Base-by-base conservation (phyloP, 805 yeast genomes). In the Candida mattraensis region DNA sequence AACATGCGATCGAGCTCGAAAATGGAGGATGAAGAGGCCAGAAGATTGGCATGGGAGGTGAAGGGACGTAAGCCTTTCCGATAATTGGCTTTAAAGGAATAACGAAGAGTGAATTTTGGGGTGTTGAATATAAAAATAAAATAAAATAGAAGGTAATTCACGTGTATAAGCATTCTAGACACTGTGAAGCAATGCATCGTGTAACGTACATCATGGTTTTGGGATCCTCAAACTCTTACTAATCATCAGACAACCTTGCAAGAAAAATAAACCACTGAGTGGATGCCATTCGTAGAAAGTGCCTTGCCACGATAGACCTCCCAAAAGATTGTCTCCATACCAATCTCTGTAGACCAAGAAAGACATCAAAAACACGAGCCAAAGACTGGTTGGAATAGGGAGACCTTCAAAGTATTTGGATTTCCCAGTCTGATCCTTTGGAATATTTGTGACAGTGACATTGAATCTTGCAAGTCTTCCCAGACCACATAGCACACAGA, bases 381-480 rank as follows among this genome's bases (percentile, higher is more conserved):
- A 66, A 48, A 93, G 69, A 24, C 94, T 81, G 2, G 95, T 79
- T 37, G 99, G 99, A 48, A 93, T 88, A 8, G 99, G 99, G 35
- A 93, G 75, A 3, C 99, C 99, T 67, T 93, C 99, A 61, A 93
- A 93, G 65, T 80, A 91, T 57, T 84, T 80, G 21, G 93, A 77
- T 65, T 89, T 89, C 13, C 99, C 99, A 13, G 73, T 61, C 36
- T 74, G 67, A 60, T 89, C 97, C 64, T 91, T 91, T 33, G 99
- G 98, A 39, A 93, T 76, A 43, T 87, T 85, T 31, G 89, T 83
- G 5, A 93, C 95, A 1, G 97, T 87, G 35, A 93, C 95, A 54
- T 93, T 93, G 65, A 88, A 93, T 58, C 99, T 76, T 6, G 99
- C 99, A 50, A 93, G 73, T 62, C 99, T 78, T 11, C 95, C 82